Evolutionary conservation across 805 yeast species (phyloP).

Genomic region (Pichia cephalocereana): DNA sequence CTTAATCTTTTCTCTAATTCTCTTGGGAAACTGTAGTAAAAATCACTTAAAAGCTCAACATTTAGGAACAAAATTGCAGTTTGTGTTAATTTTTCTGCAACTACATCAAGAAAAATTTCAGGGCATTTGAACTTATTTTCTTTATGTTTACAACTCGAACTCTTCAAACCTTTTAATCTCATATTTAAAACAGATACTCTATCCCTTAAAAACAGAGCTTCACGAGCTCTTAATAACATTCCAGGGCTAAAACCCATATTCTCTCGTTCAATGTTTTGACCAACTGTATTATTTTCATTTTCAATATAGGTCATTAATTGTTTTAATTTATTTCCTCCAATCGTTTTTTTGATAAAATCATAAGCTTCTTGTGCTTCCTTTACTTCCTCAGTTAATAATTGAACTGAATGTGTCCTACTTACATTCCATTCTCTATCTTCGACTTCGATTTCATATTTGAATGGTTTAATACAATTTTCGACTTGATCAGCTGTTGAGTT

Average conservation of each 20-base stretch:
- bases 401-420: conserved; percentile 70
- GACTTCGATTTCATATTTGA: conserved; percentile 91
- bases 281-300: conserved; percentile 31
- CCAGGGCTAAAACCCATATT: conserved; percentile 78
- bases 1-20: conserved; percentile 76
- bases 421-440: conserved; percentile 91
- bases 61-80: conserved; percentile 90
- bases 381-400: conserved; percentile 72
- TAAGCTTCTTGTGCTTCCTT: conserved; percentile 67
- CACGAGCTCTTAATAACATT: conserved; percentile 68
- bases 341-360: conserved; percentile 47
- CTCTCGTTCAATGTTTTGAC: conserved; percentile 45
- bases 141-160: conserved; percentile 66
- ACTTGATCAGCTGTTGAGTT: conserved; percentile 96
- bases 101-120: conserved; percentile 86
- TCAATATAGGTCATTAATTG: conserved; percentile 74
- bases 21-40: conserved; percentile 92
- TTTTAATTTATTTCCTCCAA: conserved; percentile 77
- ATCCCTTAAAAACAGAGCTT: conserved; percentile 71
- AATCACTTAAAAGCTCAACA: conserved; percentile 89
- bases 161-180: conserved; percentile 68
- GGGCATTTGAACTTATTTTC: conserved; percentile 89
- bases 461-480: conserved; percentile 96
- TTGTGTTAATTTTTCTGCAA: conserved; percentile 81
- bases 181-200: conserved; percentile 61